A percentile compares a stretch with the other conserved stretches of the same genome.
Evolutionary conservation across 1,139 yeast species (phyloP).

Genomic region (Torulaspora pretoriensis): DNA sequence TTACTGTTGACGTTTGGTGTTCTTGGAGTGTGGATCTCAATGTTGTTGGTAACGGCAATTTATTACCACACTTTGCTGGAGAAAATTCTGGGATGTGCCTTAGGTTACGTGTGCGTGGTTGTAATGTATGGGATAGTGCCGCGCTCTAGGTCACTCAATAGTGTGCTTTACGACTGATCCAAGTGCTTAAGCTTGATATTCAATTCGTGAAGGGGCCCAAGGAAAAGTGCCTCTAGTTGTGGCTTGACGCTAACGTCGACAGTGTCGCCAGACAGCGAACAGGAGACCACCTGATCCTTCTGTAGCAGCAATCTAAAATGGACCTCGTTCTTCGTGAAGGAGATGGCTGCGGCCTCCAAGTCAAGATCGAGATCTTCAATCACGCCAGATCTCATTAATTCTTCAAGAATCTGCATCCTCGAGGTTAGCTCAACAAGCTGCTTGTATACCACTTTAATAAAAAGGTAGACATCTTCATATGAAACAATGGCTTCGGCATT

Average conservation of each 20-base stretch:
- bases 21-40: conserved; percentile 43
- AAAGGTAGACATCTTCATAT: conserved; percentile 24
- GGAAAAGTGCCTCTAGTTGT: conserved; percentile 3
- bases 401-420: conserved; percentile 19
- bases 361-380: conserved; percentile 23
- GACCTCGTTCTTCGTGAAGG: conserved; percentile 15
- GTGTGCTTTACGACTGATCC: conserved; percentile 15
- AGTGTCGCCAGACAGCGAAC: conserved; percentile 13
- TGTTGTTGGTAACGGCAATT: conserved; percentile 50
- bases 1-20: conserved; percentile 16
- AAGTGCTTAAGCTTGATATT: conserved; percentile 7
- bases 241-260: conserved; percentile 1
- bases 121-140: conserved; percentile 36
- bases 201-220: conserved; percentile 13
- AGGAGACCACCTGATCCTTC: conserved; percentile 19
- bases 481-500: conserved; percentile 17
- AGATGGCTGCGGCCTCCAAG: conserved; percentile 22
- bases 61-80: conserved; percentile 62
- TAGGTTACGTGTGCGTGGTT: conserved; percentile 46
- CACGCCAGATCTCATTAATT: conserved; percentile 16
- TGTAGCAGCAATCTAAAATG: conserved; percentile 18
- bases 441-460: conserved; percentile 28
- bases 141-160: conserved; percentile 13
- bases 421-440: conserved; percentile 13
- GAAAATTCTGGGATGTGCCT: conserved; percentile 48